Evolutionary conservation across 129 eudicot species (phyloP).

Genomic region (Lonicera japonica): DNA sequence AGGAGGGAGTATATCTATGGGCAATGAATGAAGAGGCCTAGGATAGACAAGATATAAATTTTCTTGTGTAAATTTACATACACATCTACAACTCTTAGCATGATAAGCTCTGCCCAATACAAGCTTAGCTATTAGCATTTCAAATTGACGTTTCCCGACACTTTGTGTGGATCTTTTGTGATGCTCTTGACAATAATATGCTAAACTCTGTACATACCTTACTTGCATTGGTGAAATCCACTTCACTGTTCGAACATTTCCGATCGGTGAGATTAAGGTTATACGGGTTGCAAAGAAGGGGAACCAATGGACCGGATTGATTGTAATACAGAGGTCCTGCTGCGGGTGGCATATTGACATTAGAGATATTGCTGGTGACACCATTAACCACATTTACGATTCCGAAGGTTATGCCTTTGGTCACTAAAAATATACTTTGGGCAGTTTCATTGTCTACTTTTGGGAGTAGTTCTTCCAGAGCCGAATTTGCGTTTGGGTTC

Average conservation of each 20-base stretch:
- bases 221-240: conserved; percentile 21
- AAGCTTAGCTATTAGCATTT: not conserved
- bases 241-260: conserved; percentile 25
- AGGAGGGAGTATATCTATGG: not conserved
- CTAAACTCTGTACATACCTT: conserved; percentile 17
- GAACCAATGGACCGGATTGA: conserved; percentile 40
- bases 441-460: conserved; percentile 24
- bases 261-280: conserved; percentile 24
- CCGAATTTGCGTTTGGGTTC: conserved; percentile 35
- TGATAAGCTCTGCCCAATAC: not conserved
- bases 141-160: not conserved
- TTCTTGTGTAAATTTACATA: not conserved
- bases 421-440: conserved; percentile 6
- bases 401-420: conserved; percentile 24
- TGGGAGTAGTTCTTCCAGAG: conserved; percentile 31
- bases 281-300: conserved; percentile 35
- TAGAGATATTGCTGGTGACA: conserved; percentile 22
- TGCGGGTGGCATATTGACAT: conserved; percentile 24
- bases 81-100: too few relatives aligned
- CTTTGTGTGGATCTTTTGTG: not conserved
- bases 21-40: too few relatives aligned
- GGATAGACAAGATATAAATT: too few relatives aligned
- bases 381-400: conserved; percentile 14
- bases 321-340: conserved; percentile 30
- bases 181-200: not conserved